These are phyloP conservation scores for Hypoxylon rickii DNA, from an alignment of 495 filamentous ascomycete species.

Conservation along the genomic window DNA sequence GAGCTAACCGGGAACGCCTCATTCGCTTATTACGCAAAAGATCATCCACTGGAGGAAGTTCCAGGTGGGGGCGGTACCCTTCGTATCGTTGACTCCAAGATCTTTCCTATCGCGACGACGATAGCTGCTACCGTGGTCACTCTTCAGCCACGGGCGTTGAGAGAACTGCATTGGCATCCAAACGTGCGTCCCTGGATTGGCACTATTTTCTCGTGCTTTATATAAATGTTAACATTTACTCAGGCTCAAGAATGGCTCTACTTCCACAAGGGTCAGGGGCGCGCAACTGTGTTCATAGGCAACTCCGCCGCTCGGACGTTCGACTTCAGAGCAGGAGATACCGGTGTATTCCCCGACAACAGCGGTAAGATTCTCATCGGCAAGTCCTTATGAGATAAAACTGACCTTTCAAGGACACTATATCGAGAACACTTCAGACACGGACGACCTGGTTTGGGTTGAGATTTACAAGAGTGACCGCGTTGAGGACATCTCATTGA, in stretches of 20 bases:
- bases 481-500: slow-evolving; percentile 64
- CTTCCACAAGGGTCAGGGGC: slow-evolving; percentile 62
- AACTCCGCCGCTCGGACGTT: slow-evolving; percentile 63
- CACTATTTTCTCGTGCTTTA: no score
- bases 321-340: slow-evolving; percentile 67
- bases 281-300: slow-evolving; percentile 66
- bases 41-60: slow-evolving; percentile 56
- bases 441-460: slow-evolving; percentile 65
- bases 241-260: slow-evolving; percentile 70
- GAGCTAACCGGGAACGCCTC: slow-evolving; percentile 58
- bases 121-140: slow-evolving; percentile 65
- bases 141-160: slow-evolving; percentile 61
- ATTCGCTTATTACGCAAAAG: slow-evolving; percentile 59
- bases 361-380: slow-evolving; percentile 42
- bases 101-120: slow-evolving; percentile 64
- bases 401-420: slow-evolving; percentile 52
- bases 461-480: slow-evolving; percentile 69
- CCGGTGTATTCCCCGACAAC: slow-evolving; percentile 68
- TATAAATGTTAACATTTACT: no score
- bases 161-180: slow-evolving; percentile 73
- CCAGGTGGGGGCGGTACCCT: slow-evolving; percentile 63
- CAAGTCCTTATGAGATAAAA: background rate
- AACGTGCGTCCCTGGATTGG: slow-evolving; percentile 54
- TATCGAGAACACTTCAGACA: slow-evolving; percentile 66
- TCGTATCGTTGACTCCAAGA: slow-evolving; percentile 63